Percentiles rank a stretch among this genome's conserved stretches.
Conservation (phyloP, 768 basidiomycete species). For the Dioszegia hungarica region DNA sequence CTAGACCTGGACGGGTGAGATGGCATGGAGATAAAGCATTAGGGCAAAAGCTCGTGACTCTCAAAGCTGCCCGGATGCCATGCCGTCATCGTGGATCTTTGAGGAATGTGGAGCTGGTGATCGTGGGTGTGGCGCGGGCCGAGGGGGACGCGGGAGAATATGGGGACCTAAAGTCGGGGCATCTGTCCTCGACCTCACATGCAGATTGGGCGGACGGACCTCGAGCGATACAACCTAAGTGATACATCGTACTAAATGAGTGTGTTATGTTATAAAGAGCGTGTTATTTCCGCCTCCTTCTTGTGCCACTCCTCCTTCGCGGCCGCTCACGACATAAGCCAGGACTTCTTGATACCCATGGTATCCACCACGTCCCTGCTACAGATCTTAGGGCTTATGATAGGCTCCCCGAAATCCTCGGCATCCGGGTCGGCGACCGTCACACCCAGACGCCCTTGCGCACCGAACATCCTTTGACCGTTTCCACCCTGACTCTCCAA, state of each 20-base stretch:
- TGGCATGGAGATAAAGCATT: too few relatives aligned
- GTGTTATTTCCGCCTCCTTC: background rate
- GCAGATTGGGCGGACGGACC: too few relatives aligned
- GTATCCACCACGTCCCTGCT: slow-evolving; percentile 6
- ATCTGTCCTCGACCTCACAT: too few relatives aligned
- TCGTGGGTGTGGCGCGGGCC: too few relatives aligned
- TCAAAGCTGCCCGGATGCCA: too few relatives aligned
- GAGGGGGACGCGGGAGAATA: too few relatives aligned
- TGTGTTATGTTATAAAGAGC: background rate
- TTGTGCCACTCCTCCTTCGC: background rate
- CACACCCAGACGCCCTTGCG: background rate
- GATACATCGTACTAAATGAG: background rate
- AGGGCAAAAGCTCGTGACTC: too few relatives aligned
- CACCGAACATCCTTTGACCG: background rate
- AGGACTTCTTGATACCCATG: slow-evolving; percentile 12
- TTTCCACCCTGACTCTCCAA: background rate
- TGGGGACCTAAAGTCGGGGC: too few relatives aligned
- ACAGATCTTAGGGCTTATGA: slow-evolving; percentile 3
- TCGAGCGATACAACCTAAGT: background rate
- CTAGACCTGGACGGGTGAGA: too few relatives aligned
- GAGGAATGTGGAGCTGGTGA: too few relatives aligned
- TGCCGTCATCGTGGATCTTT: too few relatives aligned
- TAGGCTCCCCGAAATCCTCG: background rate
- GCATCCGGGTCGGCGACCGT: background rate
- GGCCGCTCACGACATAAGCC: slow-evolving; percentile 8